Evolutionary conservation across 2,329 filamentous ascomycete species (phyloP).

Genomic region (Penicillium concentricum): DNA sequence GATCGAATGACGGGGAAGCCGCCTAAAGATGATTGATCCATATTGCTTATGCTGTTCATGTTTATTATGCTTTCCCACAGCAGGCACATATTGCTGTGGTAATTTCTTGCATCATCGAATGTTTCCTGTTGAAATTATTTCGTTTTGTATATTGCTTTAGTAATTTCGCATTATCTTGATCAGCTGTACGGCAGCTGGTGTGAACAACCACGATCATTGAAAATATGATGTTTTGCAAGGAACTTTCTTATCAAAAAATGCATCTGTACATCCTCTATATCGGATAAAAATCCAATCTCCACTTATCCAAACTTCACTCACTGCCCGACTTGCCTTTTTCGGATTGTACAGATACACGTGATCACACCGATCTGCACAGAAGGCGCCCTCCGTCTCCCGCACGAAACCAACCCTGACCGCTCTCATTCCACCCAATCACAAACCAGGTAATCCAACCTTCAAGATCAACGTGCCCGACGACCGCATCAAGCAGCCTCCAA

Average conservation of each 20-base stretch:
- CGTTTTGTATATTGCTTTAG: neutral
- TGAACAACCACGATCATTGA: neutral
- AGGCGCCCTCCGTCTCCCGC: neutral
- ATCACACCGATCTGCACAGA: neutral
- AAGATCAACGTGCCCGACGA: constrained; percentile 19
- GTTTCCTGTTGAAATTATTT: neutral
- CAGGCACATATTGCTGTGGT: neutral
- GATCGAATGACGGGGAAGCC: constrained; percentile 22
- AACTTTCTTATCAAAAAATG: fast-evolving
- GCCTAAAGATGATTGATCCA: neutral
- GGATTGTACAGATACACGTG: constrained; percentile 8
- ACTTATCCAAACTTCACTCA: neutral
- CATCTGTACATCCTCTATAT: fast-evolving
- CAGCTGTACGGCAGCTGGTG: neutral
- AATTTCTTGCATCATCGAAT: neutral
- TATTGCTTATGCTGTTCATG: neutral
- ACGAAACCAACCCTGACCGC: constrained; percentile 19
- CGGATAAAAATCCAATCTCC: neutral
- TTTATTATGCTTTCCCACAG: neutral
- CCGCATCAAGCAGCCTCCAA: constrained; percentile 14
- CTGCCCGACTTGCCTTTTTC: neutral
- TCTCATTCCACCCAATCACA: constrained; percentile 28
- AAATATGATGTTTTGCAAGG: neutral
- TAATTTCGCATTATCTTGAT: neutral
- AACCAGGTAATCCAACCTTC: constrained; percentile 25